phyloP scores from a whole-genome alignment of 192 early-diverging fungal genomes.

The Backusella australiensis region DNA sequence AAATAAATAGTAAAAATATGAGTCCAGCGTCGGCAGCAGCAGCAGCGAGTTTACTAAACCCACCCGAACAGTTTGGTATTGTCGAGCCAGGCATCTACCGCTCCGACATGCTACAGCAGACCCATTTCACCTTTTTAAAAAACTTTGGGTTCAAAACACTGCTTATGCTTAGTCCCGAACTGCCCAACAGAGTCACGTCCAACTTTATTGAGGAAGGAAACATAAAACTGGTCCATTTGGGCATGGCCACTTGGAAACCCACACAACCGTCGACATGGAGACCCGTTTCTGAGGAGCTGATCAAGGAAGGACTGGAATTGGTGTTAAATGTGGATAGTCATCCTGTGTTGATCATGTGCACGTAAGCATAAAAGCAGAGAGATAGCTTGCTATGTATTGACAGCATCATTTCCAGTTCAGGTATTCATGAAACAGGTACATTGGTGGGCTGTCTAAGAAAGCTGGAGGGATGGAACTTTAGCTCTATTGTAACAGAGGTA shows the following conservation, averaged over 20 bases:
- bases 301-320: conserved; percentile 93
- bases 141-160: conserved; percentile 77
- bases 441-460: conserved; percentile 92
- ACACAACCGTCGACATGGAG: conserved; percentile 72
- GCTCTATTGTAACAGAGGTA: conserved; percentile 92
- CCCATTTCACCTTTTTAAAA: conserved; percentile 79
- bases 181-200: conserved; percentile 70
- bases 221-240: conserved; percentile 67
- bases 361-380: conserved; percentile 49
- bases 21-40: not conserved
- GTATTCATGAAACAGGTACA: conserved; percentile 91
- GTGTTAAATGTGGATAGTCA: conserved; percentile 76
- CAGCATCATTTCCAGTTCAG: conserved; percentile 53
- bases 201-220: conserved; percentile 73
- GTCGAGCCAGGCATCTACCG: conserved; percentile 90
- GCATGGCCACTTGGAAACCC: conserved; percentile 65
- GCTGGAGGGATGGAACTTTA: conserved; percentile 95
- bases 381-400: not conserved
- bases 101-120: conserved; percentile 68
- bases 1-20: not conserved
- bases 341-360: conserved; percentile 90
- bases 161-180: conserved; percentile 79
- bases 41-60: conserved; percentile 38
- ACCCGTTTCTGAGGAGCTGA: conserved; percentile 90
- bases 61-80: conserved; percentile 86